Evolutionary conservation across 305 asterid species (phyloP).

Genomic region (Solanum hybrid): DNA sequence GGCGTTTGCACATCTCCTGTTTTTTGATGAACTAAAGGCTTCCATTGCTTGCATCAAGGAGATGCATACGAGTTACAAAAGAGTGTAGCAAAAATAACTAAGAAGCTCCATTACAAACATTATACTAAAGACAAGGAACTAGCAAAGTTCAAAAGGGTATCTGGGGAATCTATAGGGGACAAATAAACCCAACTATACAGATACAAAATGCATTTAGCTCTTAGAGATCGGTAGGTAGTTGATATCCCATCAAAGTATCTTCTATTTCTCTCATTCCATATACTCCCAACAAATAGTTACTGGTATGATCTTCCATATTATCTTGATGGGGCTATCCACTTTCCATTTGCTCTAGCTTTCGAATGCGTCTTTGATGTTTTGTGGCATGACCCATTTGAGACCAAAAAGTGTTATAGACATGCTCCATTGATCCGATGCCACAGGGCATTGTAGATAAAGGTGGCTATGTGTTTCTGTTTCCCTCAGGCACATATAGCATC

Average conservation of each 20-base stretch:
- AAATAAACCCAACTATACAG: neutral
- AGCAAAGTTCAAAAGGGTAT: neutral
- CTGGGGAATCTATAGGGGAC: neutral
- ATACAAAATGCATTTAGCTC: neutral
- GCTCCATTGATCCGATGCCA: neutral
- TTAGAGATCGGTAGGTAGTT: neutral
- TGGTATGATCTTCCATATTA: neutral
- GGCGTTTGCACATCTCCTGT: neutral
- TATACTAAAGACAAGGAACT: neutral
- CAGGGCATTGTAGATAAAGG: neutral
- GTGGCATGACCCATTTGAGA: neutral
- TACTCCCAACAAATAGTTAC: neutral
- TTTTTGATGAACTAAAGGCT: neutral
- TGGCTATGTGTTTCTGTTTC: neutral
- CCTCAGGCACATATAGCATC: neutral
- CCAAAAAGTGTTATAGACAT: neutral
- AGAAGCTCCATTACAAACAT: neutral
- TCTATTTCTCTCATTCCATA: neutral
- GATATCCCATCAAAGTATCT: neutral
- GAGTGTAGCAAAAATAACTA: neutral
- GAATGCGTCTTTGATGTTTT: neutral
- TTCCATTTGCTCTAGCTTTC: neutral
- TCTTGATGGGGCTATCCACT: neutral
- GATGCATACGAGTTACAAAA: neutral
- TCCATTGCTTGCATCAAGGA: neutral